phyloP scores from a whole-genome alignment of 169 alveolate species.

The Cryptosporidium canis region DNA sequence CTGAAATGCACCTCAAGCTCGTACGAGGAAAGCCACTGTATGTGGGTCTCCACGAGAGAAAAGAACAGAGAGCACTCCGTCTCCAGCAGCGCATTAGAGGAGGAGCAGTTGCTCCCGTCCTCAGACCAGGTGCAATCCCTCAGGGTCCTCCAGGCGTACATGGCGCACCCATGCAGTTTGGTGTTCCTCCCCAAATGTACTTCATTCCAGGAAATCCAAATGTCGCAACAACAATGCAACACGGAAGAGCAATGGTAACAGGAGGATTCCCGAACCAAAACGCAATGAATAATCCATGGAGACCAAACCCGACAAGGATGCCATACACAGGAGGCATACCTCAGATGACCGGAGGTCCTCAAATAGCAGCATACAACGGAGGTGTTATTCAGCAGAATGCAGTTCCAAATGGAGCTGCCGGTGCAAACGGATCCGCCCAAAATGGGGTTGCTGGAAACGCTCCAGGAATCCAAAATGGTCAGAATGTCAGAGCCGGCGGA shows the following conservation, averaged over 20 bases:
- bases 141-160: constrained; percentile 73
- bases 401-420: constrained; percentile 25
- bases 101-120: constrained; percentile 80
- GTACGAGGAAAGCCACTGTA: constrained; percentile 91
- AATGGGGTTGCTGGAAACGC: constrained; percentile 34
- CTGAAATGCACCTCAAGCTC: constrained; percentile 93
- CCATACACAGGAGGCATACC: constrained; percentile 38
- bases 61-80: constrained; percentile 89
- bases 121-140: constrained; percentile 69
- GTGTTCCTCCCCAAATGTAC: constrained; percentile 71
- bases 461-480: constrained; percentile 27
- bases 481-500: constrained; percentile 39
- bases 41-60: constrained; percentile 92
- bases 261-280: constrained; percentile 54
- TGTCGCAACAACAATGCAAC: constrained; percentile 60
- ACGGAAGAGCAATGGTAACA: constrained; percentile 33
- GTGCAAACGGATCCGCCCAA: constrained; percentile 10
- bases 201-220: constrained; percentile 68
- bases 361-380: constrained; percentile 43
- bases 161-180: constrained; percentile 71
- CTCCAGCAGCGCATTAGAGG: constrained; percentile 88
- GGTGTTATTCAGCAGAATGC: constrained; percentile 39
- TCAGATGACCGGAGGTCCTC: constrained; percentile 59
- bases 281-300: constrained; percentile 45
- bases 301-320: constrained; percentile 63